These are phyloP conservation scores for Phaseolus coccineus DNA, from an alignment of 331 rosid species.

Conservation along the genomic window DNA sequence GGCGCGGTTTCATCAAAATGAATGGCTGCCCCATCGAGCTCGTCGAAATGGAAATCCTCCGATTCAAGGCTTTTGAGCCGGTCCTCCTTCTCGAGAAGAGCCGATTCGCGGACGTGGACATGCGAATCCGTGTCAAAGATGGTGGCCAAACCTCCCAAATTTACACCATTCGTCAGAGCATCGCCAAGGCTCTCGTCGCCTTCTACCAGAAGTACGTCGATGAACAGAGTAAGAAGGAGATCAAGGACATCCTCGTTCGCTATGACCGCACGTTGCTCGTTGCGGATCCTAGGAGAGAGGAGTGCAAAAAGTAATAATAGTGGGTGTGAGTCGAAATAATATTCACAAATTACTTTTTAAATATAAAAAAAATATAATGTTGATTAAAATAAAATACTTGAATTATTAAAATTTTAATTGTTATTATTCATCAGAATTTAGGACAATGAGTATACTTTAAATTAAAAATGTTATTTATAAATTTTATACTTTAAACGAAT, in stretches of 20 bases:
- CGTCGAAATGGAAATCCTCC: slow-evolving; percentile 80
- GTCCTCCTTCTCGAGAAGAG: slow-evolving; percentile 73
- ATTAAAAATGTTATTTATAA: no score
- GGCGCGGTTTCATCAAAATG: slow-evolving; percentile 82
- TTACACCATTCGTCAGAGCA: slow-evolving; percentile 87
- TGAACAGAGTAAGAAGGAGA: slow-evolving; percentile 91
- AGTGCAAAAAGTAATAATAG: no score
- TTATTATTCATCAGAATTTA: no score
- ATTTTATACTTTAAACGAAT: no score
- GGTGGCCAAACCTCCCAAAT: slow-evolving; percentile 93
- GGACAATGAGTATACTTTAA: no score
- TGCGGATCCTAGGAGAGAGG: slow-evolving; percentile 66
- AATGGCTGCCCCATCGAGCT: slow-evolving; percentile 91
- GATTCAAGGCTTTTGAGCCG: slow-evolving; percentile 88
- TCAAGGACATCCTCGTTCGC: slow-evolving; percentile 78
- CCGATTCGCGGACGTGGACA: slow-evolving; percentile 78
- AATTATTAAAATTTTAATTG: no score
- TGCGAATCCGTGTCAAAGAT: slow-evolving; percentile 86
- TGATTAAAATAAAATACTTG: no score
- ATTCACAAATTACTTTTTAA: no score
- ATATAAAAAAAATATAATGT: no score
- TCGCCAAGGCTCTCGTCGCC: slow-evolving; percentile 82
- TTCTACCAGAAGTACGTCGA: slow-evolving; percentile 89
- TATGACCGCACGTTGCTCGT: slow-evolving; percentile 83
- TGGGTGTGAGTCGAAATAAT: no score